Conservation (phyloP, 202 grass and related monocot species). For the Thinopyrum obtusiflorum region DNA sequence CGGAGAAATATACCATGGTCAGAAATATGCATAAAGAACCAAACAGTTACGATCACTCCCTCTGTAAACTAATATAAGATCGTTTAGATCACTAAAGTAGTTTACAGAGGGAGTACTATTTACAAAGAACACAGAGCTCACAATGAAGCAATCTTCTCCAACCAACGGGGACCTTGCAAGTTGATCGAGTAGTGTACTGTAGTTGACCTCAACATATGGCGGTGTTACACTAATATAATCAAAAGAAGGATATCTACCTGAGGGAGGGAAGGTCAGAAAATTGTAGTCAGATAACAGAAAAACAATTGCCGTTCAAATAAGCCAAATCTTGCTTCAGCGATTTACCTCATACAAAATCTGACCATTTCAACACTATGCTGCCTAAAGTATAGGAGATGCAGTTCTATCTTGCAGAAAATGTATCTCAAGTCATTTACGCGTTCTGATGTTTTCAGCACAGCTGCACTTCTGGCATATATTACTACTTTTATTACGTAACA, state of each 20-base stretch:
- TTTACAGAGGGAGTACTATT: background rate
- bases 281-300: background rate
- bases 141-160: slow-evolving; percentile 94
- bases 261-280: background rate
- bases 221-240: slow-evolving; percentile 98
- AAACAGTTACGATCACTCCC: background rate
- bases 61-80: no score
- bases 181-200: slow-evolving; percentile 65
- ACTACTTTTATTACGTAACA: background rate
- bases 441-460: background rate
- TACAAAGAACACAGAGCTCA: slow-evolving; percentile 44
- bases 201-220: slow-evolving; percentile 87
- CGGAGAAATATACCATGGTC: slow-evolving; percentile 22
- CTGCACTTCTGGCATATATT: background rate
- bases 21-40: slow-evolving; percentile 20
- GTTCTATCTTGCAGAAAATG: slow-evolving; percentile 10
- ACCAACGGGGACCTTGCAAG: slow-evolving; percentile 77
- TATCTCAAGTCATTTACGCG: background rate
- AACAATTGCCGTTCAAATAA: background rate
- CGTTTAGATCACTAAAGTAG: no score
- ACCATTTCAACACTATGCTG: background rate
- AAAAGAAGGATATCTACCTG: slow-evolving; percentile 66
- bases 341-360: background rate
- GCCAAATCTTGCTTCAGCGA: background rate
- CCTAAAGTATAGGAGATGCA: slow-evolving; percentile 15